Percentiles rank a stretch among this genome's conserved stretches.
Evolutionary conservation across 257 asterid genomes (phyloP).

Genomic region (Gynochthodes officinalis): DNA sequence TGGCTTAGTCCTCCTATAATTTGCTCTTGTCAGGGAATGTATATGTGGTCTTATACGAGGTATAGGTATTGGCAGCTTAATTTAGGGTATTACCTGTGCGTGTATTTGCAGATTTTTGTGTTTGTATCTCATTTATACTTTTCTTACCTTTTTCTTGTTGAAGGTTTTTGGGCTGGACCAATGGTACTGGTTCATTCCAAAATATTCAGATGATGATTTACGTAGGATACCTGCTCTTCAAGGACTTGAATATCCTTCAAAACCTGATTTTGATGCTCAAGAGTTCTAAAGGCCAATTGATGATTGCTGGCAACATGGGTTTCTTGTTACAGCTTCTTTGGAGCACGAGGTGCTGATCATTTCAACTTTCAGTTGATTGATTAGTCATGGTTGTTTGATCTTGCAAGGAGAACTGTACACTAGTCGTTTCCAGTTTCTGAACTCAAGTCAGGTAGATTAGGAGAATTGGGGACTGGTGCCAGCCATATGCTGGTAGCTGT

Average conservation of each 20-base stretch:
- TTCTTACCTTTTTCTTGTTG: neutral
- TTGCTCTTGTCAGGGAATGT: neutral
- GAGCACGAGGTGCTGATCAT: constrained; percentile 12
- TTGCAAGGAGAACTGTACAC: constrained; percentile 2
- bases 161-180: constrained; percentile 66
- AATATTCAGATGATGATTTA: constrained; percentile 59
- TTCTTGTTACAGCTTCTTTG: constrained; percentile 3
- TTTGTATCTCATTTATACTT: neutral
- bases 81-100: neutral
- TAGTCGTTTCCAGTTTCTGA: constrained; percentile 7
- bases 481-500: neutral
- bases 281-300: constrained; percentile 28
- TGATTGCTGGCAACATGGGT: neutral
- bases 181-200: constrained; percentile 55
- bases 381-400: constrained; percentile 3
- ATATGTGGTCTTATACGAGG: neutral
- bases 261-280: constrained; percentile 48
- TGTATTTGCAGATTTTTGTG: neutral
- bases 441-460: constrained; percentile 2
- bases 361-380: neutral
- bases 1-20: neutral
- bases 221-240: constrained; percentile 62
- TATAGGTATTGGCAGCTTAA: neutral
- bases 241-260: constrained; percentile 67
- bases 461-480: constrained; percentile 6